Conservation (phyloP, 2,329 filamentous ascomycete genomes). For the Cadophora sp. region DNA sequence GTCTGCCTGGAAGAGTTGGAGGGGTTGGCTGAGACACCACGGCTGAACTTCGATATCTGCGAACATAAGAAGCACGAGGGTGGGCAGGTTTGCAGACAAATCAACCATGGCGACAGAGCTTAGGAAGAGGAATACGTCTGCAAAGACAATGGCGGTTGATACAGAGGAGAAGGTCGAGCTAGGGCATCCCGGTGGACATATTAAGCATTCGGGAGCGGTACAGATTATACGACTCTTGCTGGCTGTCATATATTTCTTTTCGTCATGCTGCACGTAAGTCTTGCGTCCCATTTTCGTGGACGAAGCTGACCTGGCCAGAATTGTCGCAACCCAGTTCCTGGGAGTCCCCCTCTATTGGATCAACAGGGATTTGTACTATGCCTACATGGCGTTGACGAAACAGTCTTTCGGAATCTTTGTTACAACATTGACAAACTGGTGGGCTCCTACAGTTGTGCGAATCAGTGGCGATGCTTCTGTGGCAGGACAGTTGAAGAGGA, state of each 20-base stretch:
- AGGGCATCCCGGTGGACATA: constrained; percentile 44
- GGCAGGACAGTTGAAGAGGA: constrained; percentile 73
- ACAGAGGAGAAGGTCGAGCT: constrained; percentile 23
- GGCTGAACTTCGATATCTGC: constrained; percentile 9
- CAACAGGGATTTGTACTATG: constrained; percentile 80
- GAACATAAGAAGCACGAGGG: constrained; percentile 7
- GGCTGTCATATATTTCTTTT: constrained; percentile 40
- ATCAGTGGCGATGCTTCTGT: constrained; percentile 86
- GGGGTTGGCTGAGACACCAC: constrained; percentile 12
- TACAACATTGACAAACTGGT: constrained; percentile 84
- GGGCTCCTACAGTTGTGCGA: constrained; percentile 82
- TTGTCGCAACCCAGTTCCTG: constrained; percentile 75
- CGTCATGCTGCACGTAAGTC: constrained; percentile 42
- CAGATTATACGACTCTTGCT: constrained; percentile 41
- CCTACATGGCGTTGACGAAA: constrained; percentile 88
- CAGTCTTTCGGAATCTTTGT: constrained; percentile 80
- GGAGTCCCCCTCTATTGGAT: constrained; percentile 78
- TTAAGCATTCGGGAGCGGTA: constrained; percentile 41
- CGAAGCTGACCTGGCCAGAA: constrained; percentile 51
- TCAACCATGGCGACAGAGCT: constrained; percentile 37
- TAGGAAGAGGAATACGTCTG: constrained; percentile 37
- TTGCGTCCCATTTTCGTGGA: background rate
- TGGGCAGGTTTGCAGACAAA: background rate
- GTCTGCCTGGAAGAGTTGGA: constrained; percentile 17
- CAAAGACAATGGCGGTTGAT: constrained; percentile 1